phyloP scores from a whole-genome alignment of 2,329 filamentous ascomycete genomes.

The Alternaria arbusti region DNA sequence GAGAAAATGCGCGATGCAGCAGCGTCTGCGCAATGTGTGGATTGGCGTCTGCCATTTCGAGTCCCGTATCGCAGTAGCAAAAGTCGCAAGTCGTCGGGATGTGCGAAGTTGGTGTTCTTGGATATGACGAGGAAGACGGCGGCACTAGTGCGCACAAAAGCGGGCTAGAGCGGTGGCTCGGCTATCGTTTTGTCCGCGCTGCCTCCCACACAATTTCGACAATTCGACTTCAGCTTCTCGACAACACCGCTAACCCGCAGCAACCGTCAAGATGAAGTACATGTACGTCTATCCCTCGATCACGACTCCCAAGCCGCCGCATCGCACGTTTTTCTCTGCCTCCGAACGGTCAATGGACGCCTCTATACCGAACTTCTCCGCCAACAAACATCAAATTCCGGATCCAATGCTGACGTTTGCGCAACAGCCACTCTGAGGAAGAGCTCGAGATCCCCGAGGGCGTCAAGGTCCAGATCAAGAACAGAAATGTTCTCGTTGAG shows the following conservation, averaged over 20 bases:
- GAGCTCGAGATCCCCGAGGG: slow-evolving; percentile 93
- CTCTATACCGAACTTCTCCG: slow-evolving; percentile 14
- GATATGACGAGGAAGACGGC: slow-evolving; percentile 7
- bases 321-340: slow-evolving; percentile 13
- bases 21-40: slow-evolving; percentile 58
- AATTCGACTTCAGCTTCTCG: slow-evolving; percentile 27
- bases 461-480: slow-evolving; percentile 98
- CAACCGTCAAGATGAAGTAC: slow-evolving; percentile 90
- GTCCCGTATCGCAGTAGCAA: neutral
- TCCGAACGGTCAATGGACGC: slow-evolving; percentile 20
- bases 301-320: slow-evolving; percentile 17
- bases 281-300: slow-evolving; percentile 59
- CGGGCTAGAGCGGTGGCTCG: slow-evolving; percentile 18
- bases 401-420: slow-evolving; percentile 40
- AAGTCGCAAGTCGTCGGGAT: neutral
- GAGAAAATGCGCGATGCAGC: slow-evolving; percentile 79
- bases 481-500: slow-evolving; percentile 94
- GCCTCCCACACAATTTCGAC: slow-evolving; percentile 13
- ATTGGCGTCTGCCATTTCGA: slow-evolving; percentile 26
- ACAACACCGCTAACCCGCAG: slow-evolving; percentile 44
- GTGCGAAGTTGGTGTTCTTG: neutral
- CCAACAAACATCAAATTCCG: slow-evolving; percentile 20
- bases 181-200: slow-evolving; percentile 22
- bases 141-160: slow-evolving; percentile 9
- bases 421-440: slow-evolving; percentile 82